phyloP scores from a whole-genome alignment of 176 grass and related monocot genomes.

The Lolium rigidum region DNA sequence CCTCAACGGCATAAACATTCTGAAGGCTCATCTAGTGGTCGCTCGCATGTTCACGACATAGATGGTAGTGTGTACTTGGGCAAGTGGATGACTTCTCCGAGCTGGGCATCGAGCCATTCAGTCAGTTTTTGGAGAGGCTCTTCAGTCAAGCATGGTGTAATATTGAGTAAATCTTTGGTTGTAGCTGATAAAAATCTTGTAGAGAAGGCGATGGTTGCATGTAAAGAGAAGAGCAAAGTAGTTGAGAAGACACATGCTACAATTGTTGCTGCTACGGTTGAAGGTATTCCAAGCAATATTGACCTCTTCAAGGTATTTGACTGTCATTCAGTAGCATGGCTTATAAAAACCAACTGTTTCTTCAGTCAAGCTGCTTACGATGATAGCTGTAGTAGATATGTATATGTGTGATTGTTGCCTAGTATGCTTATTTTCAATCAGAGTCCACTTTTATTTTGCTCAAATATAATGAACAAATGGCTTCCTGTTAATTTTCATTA shows the following conservation, averaged over 20 bases:
- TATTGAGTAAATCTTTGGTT: slow-evolving; percentile 92
- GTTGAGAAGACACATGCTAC: slow-evolving; percentile 86
- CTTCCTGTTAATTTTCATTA: neutral
- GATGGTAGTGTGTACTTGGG: slow-evolving; percentile 89
- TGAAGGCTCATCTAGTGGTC: slow-evolving; percentile 55
- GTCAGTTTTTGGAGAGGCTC: slow-evolving; percentile 81
- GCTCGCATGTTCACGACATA: slow-evolving; percentile 72
- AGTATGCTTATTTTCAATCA: slow-evolving; percentile 25
- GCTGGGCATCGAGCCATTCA: slow-evolving; percentile 78
- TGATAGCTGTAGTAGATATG: neutral
- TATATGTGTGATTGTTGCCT: slow-evolving; percentile 14
- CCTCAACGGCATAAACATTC: slow-evolving; percentile 61
- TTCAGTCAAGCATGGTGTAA: slow-evolving; percentile 68
- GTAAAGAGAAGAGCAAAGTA: slow-evolving; percentile 83
- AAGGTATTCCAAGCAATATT: slow-evolving; percentile 99
- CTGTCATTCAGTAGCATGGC: slow-evolving; percentile 32
- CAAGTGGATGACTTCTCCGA: slow-evolving; percentile 89
- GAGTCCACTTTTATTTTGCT: slow-evolving; percentile 16
- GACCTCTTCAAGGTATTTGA: slow-evolving; percentile 94
- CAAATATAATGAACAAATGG: neutral
- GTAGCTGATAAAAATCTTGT: slow-evolving; percentile 86
- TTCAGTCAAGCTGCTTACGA: neutral
- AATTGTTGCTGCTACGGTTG: slow-evolving; percentile 90
- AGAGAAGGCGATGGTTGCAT: slow-evolving; percentile 70
- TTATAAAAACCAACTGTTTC: slow-evolving; percentile 12